These are phyloP conservation scores for Fusarium verrucosum DNA, from an alignment of 2,329 filamentous ascomycete species.

Conservation along the genomic window DNA sequence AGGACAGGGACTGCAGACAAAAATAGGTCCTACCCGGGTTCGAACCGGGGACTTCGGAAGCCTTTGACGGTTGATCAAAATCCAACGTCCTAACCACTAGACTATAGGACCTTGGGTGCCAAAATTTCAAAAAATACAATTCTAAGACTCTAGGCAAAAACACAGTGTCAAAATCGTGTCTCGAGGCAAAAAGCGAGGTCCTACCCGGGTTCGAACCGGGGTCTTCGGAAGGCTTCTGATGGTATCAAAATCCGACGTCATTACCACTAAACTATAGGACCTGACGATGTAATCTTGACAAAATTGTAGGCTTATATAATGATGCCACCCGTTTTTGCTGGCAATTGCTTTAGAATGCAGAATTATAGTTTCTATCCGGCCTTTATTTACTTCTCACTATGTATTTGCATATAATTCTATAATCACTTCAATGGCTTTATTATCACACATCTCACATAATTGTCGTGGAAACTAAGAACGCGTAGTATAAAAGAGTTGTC, in stretches of 20 bases:
- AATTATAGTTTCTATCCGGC: too few relatives aligned
- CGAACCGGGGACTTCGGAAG: constrained; percentile 28
- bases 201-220: constrained; percentile 32
- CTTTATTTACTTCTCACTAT: too few relatives aligned
- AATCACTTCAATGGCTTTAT: neutral
- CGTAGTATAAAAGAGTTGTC: neutral
- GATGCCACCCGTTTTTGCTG: accelerated
- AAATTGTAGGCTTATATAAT: neutral
- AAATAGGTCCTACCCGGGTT: constrained; percentile 32
- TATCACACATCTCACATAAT: neutral
- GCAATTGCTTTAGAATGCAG: too few relatives aligned
- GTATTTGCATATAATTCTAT: too few relatives aligned
- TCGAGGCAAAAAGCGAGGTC: constrained; percentile 11
- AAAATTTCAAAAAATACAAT: accelerated
- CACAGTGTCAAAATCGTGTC: accelerated
- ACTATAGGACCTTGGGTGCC: constrained; percentile 16
- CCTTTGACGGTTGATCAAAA: constrained; percentile 14
- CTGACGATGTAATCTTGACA: neutral
- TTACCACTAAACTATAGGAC: constrained; percentile 34
- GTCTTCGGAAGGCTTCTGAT: constrained; percentile 27
- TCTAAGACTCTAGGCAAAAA: neutral
- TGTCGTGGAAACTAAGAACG: neutral
- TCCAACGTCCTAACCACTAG: constrained; percentile 32
- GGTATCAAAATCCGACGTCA: constrained; percentile 28
- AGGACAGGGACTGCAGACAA: too few relatives aligned